Evolutionary conservation across 371 early-diverging fungal species (phyloP).

Genomic region (Fennellomyces sp.): DNA sequence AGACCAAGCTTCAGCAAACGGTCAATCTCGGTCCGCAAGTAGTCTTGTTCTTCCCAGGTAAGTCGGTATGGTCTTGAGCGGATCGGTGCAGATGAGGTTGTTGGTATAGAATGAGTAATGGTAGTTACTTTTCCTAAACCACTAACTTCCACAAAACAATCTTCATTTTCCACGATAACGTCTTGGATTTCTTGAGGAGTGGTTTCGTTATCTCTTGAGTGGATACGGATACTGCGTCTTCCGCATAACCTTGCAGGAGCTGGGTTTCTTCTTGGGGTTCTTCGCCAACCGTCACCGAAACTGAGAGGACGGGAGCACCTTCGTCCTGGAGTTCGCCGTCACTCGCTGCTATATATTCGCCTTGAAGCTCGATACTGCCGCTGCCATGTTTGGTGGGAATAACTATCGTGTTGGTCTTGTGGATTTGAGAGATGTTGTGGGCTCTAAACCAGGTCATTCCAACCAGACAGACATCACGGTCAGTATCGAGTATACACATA

Average conservation of each 20-base stretch:
- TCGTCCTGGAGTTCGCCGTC: too few species aligned
- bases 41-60: slow-evolving; percentile 16
- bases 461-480: slow-evolving; percentile 9
- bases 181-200: background rate
- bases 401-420: background rate
- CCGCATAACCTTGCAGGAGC: too few species aligned
- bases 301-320: slow-evolving; percentile 1
- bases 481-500: background rate
- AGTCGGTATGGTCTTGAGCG: slow-evolving; percentile 14
- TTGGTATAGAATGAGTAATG: background rate
- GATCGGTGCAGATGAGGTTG: slow-evolving; percentile 4
- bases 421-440: slow-evolving; percentile 8
- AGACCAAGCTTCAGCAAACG: slow-evolving; percentile 17
- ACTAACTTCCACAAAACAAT: slow-evolving; percentile 7
- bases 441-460: slow-evolving; percentile 24
- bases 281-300: too few species aligned
- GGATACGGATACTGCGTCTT: too few species aligned
- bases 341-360: background rate
- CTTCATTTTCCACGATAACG: background rate
- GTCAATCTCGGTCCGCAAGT: background rate
- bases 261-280: too few species aligned
- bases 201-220: too few species aligned
- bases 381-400: slow-evolving; percentile 10
- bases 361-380: slow-evolving; percentile 1
- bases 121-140: slow-evolving; percentile 3